A percentile compares a stretch with the other conserved stretches of the same genome.
phyloP scores from a whole-genome alignment of 345 rosid species.

The Aurinia saxatilis region DNA sequence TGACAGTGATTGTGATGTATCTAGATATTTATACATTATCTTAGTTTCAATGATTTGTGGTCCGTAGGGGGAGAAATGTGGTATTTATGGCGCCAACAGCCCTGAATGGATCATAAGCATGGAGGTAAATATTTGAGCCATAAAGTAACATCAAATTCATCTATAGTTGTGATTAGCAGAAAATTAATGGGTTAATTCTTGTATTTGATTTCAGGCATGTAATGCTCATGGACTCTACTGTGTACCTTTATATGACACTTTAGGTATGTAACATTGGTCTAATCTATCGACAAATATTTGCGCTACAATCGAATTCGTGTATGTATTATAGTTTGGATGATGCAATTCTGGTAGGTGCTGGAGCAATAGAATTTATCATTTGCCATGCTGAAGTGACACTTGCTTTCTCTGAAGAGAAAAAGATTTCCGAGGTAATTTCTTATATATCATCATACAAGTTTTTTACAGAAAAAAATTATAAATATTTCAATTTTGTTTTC shows the following conservation, averaged over 20 bases:
- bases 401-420: constrained; percentile 86
- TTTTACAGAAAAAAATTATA: no score
- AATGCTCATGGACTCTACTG: constrained; percentile 95
- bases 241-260: constrained; percentile 93
- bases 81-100: constrained; percentile 85
- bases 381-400: constrained; percentile 86
- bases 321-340: neutral
- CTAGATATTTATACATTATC: neutral
- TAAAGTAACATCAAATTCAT: neutral
- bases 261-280: constrained; percentile 48
- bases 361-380: constrained; percentile 81
- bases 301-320: neutral
- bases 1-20: neutral
- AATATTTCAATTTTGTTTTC: no score
- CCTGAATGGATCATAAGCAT: constrained; percentile 95
- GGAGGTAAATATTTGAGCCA: constrained; percentile 56
- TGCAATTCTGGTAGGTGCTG: constrained; percentile 54
- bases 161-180: neutral
- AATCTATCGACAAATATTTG: neutral
- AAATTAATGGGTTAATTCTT: no score
- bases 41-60: neutral
- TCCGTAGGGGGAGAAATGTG: constrained; percentile 72
- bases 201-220: constrained; percentile 69
- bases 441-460: neutral
- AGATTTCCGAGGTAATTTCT: constrained; percentile 65